These are phyloP conservation scores for Arthroderma sp. DNA, from an alignment of 2,329 filamentous ascomycete species.

Conservation along the genomic window DNA sequence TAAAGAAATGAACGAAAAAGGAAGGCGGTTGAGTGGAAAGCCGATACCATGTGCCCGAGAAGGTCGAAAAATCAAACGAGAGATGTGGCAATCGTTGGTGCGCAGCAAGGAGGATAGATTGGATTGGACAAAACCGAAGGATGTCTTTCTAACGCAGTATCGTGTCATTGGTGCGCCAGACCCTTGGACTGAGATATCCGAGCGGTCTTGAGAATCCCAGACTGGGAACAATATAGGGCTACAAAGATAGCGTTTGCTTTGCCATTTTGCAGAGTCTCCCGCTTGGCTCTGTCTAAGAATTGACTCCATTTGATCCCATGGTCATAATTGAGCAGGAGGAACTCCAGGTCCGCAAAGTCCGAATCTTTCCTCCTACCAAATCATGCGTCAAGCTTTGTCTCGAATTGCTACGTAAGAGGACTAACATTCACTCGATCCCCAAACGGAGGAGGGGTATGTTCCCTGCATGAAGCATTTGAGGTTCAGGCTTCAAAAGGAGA, in stretches of 20 bases:
- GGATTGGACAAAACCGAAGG: constrained; percentile 17
- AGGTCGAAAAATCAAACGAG: constrained; percentile 14
- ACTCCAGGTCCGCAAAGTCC: constrained; percentile 4
- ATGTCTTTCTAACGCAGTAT: constrained; percentile 16
- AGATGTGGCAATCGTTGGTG: constrained; percentile 16
- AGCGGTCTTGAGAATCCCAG: constrained; percentile 9
- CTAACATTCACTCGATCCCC: constrained; percentile 5
- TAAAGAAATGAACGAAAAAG: constrained; percentile 15
- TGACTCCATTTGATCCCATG: constrained; percentile 5
- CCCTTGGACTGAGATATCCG: constrained; percentile 16
- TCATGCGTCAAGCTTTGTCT: constrained; percentile 5
- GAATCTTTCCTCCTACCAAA: constrained; percentile 4
- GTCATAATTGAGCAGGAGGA: constrained; percentile 3
- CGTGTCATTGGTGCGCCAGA: constrained; percentile 17
- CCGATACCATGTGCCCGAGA: constrained; percentile 13
- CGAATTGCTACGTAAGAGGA: constrained; percentile 4
- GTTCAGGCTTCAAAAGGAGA: no score
- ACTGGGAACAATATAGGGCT: neutral
- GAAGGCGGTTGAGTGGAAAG: neutral
- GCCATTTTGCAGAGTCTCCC: constrained; percentile 1
- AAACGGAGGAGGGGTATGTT: neutral
- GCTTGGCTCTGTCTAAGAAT: constrained; percentile 1
- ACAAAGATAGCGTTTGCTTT: constrained; percentile 3
- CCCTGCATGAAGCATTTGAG: no score
- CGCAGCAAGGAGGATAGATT: constrained; percentile 16